These are phyloP conservation scores for Westerdykella sp. DNA, from an alignment of 2,329 filamentous ascomycete species.

Conservation along the genomic window DNA sequence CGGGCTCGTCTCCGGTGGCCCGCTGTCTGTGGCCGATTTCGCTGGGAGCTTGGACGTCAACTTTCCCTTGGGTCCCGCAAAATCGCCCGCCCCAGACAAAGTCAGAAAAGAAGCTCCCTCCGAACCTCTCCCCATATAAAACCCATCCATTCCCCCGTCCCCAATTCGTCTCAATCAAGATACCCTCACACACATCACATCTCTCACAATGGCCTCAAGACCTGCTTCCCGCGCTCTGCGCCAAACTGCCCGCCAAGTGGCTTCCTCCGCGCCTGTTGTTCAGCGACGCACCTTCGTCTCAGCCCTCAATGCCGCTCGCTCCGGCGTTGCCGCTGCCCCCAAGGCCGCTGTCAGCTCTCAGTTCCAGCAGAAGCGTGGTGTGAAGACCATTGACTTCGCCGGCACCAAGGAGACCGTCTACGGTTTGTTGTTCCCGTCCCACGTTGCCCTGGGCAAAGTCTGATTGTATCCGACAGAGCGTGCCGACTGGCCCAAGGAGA, in stretches of 20 bases:
- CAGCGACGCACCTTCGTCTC: slow-evolving; percentile 55
- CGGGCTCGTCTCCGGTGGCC: slow-evolving; percentile 10
- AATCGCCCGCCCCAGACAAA: slow-evolving; percentile 4
- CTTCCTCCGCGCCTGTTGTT: slow-evolving; percentile 37
- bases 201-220: slow-evolving; percentile 67
- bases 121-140: slow-evolving; percentile 14
- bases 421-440: slow-evolving; percentile 51
- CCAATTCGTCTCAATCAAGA: slow-evolving; percentile 19
- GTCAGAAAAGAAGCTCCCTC: no score
- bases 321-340: slow-evolving; percentile 41
- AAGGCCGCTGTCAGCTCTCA: slow-evolving; percentile 42
- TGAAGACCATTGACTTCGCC: slow-evolving; percentile 99
- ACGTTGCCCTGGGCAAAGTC: slow-evolving; percentile 15
- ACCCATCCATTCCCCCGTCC: slow-evolving; percentile 15
- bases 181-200: slow-evolving; percentile 33
- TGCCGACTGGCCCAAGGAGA: slow-evolving; percentile 96
- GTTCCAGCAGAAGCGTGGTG: slow-evolving; percentile 69
- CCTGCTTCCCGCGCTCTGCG: slow-evolving; percentile 60
- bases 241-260: slow-evolving; percentile 51
- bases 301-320: slow-evolving; percentile 48
- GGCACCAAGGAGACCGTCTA: slow-evolving; percentile 92
- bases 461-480: slow-evolving; percentile 59
- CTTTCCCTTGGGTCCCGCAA: neutral
- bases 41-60: slow-evolving; percentile 4
- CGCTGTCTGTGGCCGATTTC: slow-evolving; percentile 4